Evolutionary conservation across 2,329 filamentous ascomycete species (phyloP).

Genomic region (Onygena corvina): DNA sequence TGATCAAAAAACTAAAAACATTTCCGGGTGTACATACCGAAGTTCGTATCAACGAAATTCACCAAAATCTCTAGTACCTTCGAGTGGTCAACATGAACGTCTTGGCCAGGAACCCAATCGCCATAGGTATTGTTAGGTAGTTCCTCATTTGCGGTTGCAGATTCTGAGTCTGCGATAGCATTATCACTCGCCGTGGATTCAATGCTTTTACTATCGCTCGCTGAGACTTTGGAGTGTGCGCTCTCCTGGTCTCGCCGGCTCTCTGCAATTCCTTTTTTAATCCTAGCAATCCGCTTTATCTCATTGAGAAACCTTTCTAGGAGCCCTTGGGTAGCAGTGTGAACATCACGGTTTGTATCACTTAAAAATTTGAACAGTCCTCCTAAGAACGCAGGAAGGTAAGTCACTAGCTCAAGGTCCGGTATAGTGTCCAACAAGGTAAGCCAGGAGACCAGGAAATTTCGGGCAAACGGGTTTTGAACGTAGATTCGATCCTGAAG

Average conservation of each 20-base stretch:
- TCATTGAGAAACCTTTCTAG: constrained; percentile 83
- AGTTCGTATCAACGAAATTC: constrained; percentile 69
- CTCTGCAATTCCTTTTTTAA: constrained; percentile 85
- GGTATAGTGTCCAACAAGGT: constrained; percentile 90
- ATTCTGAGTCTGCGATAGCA: constrained; percentile 40
- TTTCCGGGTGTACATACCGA: constrained; percentile 41
- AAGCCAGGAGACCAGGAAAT: constrained; percentile 93
- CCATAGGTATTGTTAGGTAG: constrained; percentile 57
- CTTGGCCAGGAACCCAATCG: constrained; percentile 95
- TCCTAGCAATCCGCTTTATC: constrained; percentile 83
- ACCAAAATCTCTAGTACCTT: constrained; percentile 87
- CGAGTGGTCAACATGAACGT: constrained; percentile 86
- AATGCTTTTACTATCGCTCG: constrained; percentile 54
- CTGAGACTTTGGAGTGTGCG: constrained; percentile 57
- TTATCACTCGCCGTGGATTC: constrained; percentile 45
- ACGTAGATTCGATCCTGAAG: constrained; percentile 90
- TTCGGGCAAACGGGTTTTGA: constrained; percentile 85
- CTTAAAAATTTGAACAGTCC: constrained; percentile 85
- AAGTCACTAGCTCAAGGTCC: constrained; percentile 85
- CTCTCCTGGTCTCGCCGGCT: constrained; percentile 60
- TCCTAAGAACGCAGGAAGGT: constrained; percentile 79
- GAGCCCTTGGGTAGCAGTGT: constrained; percentile 77
- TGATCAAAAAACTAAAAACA: no score
- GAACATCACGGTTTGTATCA: constrained; percentile 85
- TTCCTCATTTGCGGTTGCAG: constrained; percentile 43